These are phyloP conservation scores for Tricholoma sp. DNA, from an alignment of 768 basidiomycete species.

Conservation along the genomic window DNA sequence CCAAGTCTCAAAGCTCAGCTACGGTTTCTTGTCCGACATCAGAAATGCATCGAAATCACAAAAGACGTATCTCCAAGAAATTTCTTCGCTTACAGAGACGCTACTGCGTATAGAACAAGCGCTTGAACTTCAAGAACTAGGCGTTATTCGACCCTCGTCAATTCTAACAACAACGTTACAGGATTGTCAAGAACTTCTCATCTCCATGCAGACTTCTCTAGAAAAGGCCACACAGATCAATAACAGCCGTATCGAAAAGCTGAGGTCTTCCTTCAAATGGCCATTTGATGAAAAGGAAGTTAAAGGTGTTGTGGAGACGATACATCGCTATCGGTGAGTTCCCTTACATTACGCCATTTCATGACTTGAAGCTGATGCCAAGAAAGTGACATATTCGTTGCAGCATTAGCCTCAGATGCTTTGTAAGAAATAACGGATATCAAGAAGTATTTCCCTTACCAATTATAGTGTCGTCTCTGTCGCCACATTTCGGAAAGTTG, in stretches of 20 bases:
- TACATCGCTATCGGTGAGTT: neutral
- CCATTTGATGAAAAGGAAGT: neutral
- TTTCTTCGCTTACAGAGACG: neutral
- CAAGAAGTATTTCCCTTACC: neutral
- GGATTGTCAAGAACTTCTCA: neutral
- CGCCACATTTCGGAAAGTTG: neutral
- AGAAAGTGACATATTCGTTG: neutral
- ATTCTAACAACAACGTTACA: neutral
- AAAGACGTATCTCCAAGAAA: neutral
- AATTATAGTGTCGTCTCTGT: neutral
- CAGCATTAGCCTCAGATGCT: neutral
- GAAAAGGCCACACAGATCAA: neutral
- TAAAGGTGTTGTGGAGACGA: neutral
- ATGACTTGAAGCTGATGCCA: neutral
- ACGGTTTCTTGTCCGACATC: neutral
- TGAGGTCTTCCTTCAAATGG: neutral
- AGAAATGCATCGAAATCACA: neutral
- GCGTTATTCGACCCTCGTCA: too few relatives aligned
- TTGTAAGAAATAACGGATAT: neutral
- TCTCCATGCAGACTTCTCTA: neutral
- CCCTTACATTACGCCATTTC: neutral
- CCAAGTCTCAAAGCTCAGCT: neutral
- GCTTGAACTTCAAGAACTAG: neutral
- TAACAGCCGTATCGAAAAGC: neutral
- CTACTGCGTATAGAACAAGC: neutral